Evolutionary conservation across 768 basidiomycete genomes (phyloP).

Genomic region (Terana coerulea): DNA sequence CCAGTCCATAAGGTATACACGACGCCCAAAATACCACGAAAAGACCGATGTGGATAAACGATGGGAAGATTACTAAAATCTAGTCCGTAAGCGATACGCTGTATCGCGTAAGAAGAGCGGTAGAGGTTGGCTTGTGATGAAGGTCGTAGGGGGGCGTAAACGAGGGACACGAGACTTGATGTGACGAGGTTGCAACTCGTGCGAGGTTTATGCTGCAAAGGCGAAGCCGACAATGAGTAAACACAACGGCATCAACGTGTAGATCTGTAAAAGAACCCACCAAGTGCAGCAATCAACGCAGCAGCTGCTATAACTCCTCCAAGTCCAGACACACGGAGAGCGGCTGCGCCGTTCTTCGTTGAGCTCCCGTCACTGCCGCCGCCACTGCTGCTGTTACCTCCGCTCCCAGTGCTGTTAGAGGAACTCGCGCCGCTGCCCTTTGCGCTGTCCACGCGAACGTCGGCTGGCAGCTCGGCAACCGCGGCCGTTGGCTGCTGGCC

Average conservation of each 20-base stretch:
- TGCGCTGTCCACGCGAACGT: conserved; percentile 36
- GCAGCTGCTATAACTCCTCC: conserved; percentile 51
- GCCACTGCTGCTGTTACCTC: conserved; percentile 5
- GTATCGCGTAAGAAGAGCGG: too few species aligned
- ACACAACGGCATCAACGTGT: conserved; percentile 51
- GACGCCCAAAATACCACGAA: too few species aligned
- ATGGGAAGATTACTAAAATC: too few species aligned
- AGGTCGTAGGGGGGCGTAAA: too few species aligned
- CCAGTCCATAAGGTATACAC: too few species aligned
- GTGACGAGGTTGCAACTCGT: too few species aligned
- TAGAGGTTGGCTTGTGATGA: too few species aligned
- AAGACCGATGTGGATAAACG: too few species aligned
- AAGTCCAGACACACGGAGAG: conserved; percentile 41
- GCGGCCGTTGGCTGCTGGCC: conserved; percentile 57
- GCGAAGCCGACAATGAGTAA: too few species aligned
- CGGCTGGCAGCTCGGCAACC: conserved; percentile 47
- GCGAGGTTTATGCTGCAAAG: too few species aligned
- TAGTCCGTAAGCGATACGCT: too few species aligned
- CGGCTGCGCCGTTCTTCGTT: conserved; percentile 20
- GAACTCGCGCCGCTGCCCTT: conserved; percentile 32
- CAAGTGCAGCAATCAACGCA: conserved; percentile 46
- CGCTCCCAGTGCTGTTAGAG: conserved; percentile 9
- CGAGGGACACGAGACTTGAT: too few species aligned
- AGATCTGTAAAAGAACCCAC: conserved; percentile 48
- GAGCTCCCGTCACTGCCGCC: not conserved